Conservation (phyloP, 352 stramenopile genomes). For the Aphanomyces cochlioides region DNA sequence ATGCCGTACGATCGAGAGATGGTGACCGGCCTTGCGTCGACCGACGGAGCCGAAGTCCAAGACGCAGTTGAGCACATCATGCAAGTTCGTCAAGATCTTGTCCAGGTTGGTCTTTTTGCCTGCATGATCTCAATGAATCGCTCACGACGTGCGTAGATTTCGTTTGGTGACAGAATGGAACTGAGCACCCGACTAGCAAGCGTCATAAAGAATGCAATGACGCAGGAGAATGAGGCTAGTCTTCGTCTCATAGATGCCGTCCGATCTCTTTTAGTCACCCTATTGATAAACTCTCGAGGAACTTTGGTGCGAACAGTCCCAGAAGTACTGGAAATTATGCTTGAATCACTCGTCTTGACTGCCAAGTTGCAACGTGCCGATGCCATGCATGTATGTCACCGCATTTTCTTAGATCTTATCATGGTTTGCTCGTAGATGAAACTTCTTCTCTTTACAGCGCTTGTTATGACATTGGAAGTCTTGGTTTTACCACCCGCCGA, state of each 20-base stretch:
- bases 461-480: neutral
- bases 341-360: neutral
- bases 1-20: neutral
- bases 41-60: neutral
- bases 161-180: constrained; percentile 6
- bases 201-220: neutral
- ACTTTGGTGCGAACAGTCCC: constrained; percentile 3
- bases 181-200: neutral
- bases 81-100: neutral
- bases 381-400: neutral
- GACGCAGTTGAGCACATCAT: neutral
- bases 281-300: neutral
- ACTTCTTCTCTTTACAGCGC: neutral
- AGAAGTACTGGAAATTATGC: neutral
- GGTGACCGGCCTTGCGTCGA: neutral
- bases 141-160: neutral
- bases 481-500: neutral
- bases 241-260: neutral
- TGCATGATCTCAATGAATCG: neutral
- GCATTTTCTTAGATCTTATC: neutral
- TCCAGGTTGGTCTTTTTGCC: neutral
- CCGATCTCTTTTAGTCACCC: neutral
- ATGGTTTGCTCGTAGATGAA: neutral
- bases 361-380: neutral
- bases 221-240: neutral